Evolutionary conservation across 805 yeast species (phyloP), one percentile per base, ranked within the genome.

Genomic region (Metschnikowia borealis): DNA sequence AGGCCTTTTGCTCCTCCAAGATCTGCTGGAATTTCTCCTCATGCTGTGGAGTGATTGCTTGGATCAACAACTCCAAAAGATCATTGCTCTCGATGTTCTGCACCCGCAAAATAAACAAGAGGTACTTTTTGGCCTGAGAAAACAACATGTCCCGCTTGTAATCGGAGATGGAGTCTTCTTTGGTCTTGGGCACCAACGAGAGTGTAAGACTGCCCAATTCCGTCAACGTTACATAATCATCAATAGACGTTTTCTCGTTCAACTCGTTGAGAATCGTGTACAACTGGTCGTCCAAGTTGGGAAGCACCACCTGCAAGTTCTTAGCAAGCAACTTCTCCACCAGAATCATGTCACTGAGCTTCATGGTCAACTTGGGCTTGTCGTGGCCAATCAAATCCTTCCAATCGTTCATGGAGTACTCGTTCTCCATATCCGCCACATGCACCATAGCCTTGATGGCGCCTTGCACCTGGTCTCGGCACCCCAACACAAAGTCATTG

Each of bases 71-170:
- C 46, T 87, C 92, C 48, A 85, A 77, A 42, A 92, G 74, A 54
- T 82, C 84, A 1, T 78, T 72, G 23, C 83, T 83, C 13, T 80
- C 79, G 8, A 17, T 21, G 10, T 44, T 36, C 70, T 94, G 97
- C 5, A 94, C 87, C 56, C 90, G 83, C 54, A 91, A 81, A 60
- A 92, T 82, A 62, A 89, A 89, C 14, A 86, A 69, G n/a, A 91
- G 70, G 57, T 90, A 85, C 54, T 96, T 74, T 64, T 92, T 92
- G 0, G 87, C 89, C 61, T 89, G 90, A 47, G 89, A 78, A 59
- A 85, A 71, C 31, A 88, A 67, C 5, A 85, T 71, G 47, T 78
- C 79, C 36, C 77, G 67, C 60, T 82, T 84, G 1, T 83, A 78
- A 47, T 85, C 88, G 5, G 73, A 73, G 18, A 76, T 58, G 6